Percentiles rank a stretch among this genome's conserved stretches.
phyloP scores from a whole-genome alignment of 2,329 filamentous ascomycete genomes.

The Cladophialophora carrionii region DNA sequence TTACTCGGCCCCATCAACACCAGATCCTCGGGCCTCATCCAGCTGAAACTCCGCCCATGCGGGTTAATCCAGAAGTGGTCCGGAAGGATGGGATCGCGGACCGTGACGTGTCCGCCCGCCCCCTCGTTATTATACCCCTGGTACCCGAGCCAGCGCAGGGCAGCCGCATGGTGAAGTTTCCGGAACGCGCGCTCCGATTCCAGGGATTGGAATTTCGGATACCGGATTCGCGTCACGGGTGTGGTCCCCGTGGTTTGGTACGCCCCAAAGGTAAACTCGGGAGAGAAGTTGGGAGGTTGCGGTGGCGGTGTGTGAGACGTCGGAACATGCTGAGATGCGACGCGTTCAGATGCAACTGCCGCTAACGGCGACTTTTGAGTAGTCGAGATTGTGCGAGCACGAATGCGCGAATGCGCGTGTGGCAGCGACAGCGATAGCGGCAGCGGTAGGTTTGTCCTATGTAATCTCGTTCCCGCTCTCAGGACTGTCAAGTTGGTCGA shows the following conservation, averaged over 20 bases:
- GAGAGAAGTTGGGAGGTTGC: conserved; percentile 14
- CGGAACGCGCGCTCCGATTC: conserved; percentile 34
- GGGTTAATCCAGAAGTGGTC: conserved; percentile 43
- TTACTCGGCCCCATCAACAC: conserved; percentile 43
- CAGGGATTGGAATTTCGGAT: conserved; percentile 33
- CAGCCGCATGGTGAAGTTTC: conserved; percentile 47
- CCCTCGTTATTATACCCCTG: conserved; percentile 39
- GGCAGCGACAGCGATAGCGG: background rate
- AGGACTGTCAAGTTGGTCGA: background rate
- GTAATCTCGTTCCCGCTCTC: background rate
- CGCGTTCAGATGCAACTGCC: background rate
- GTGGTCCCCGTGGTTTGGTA: conserved; percentile 26
- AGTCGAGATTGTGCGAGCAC: conserved; percentile 4
- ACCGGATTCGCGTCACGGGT: conserved; percentile 32
- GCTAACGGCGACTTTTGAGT: conserved; percentile 4
- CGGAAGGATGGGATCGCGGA: conserved; percentile 44
- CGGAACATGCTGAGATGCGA: background rate
- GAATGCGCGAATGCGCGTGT: background rate
- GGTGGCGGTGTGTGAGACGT: conserved; percentile 10
- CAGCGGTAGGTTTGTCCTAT: background rate
- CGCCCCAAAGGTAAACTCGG: conserved; percentile 28
- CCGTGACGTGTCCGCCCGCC: conserved; percentile 50
- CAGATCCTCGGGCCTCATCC: conserved; percentile 47
- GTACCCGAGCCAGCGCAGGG: conserved; percentile 41
- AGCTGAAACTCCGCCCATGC: conserved; percentile 45